phyloP scores from a whole-genome alignment of 441 rosid species.

The Euphorbia schlechtendalii region DNA sequence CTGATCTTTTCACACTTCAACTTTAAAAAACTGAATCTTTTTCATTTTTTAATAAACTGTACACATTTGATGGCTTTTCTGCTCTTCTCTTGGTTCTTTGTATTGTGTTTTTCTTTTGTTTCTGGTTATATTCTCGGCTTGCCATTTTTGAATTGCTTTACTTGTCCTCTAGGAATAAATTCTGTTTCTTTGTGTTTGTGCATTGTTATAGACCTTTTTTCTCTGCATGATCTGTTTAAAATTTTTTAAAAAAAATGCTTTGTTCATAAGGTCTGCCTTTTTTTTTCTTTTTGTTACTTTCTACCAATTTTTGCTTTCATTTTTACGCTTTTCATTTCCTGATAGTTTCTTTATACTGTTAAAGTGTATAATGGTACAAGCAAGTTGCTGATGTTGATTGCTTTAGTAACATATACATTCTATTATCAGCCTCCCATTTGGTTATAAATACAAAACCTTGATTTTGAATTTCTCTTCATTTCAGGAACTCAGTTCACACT shows the following conservation, averaged over 20 bases:
- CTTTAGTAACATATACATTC: slow-evolving; percentile 22
- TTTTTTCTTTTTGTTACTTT: slow-evolving; percentile 21
- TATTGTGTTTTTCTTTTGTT: not conserved
- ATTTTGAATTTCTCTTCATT: slow-evolving; percentile 23
- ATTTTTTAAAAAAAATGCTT: slow-evolving; percentile 16
- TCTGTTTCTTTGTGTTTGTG: slow-evolving; percentile 27
- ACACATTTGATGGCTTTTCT: not conserved
- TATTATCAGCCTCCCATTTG: slow-evolving; percentile 20
- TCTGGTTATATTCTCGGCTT: slow-evolving; percentile 27
- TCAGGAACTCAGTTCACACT: slow-evolving; percentile 23
- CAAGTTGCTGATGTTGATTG: slow-evolving; percentile 21
- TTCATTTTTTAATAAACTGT: too few relatives aligned
- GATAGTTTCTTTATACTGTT: slow-evolving; percentile 21
- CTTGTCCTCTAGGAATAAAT: slow-evolving; percentile 35
- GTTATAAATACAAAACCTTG: slow-evolving; percentile 31
- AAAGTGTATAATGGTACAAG: slow-evolving; percentile 20
- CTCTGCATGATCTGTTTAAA: slow-evolving; percentile 25
- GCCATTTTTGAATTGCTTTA: slow-evolving; percentile 25
- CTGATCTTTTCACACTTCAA: not conserved
- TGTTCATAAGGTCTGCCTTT: slow-evolving; percentile 26
- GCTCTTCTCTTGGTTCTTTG: not conserved
- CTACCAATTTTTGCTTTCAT: slow-evolving; percentile 16
- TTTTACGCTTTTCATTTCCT: slow-evolving; percentile 33
- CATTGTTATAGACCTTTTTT: slow-evolving; percentile 18
- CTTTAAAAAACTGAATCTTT: slow-evolving; percentile 8